These are phyloP conservation scores for Fusarium sp. DNA, from an alignment of 2,329 filamentous ascomycete genomes.

Conservation along the genomic window DNA sequence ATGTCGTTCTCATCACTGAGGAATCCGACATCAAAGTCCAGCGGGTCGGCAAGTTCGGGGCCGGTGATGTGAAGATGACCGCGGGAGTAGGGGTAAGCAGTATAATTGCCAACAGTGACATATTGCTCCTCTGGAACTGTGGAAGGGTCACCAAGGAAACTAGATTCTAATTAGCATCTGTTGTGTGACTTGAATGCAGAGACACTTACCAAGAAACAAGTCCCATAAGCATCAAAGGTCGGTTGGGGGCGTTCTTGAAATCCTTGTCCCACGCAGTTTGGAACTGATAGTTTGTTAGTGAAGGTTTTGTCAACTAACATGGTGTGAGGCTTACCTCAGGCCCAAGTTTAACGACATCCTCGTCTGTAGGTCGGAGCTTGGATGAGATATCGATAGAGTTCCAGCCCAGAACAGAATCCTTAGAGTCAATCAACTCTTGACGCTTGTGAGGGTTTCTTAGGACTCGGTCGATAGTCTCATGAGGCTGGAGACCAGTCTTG, in stretches of 20 bases:
- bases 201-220: constrained; percentile 47
- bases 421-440: constrained; percentile 60
- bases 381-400: constrained; percentile 69
- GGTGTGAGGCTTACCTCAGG: constrained; percentile 51
- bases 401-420: constrained; percentile 68
- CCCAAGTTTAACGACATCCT: constrained; percentile 67
- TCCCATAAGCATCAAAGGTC: constrained; percentile 64
- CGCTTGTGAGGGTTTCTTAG: constrained; percentile 64
- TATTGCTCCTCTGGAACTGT: constrained; percentile 62
- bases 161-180: constrained; percentile 10
- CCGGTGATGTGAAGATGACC: constrained; percentile 73
- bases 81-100: constrained; percentile 64
- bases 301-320: too few relatives aligned
- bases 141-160: constrained; percentile 60
- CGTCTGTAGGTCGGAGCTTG: constrained; percentile 69
- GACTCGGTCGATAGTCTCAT: constrained; percentile 65
- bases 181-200: rapidly evolving
- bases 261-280: constrained; percentile 68
- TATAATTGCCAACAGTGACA: constrained; percentile 65
- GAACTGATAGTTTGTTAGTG: constrained; percentile 52
- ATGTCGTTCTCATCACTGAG: constrained; percentile 69
- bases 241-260: constrained; percentile 60
- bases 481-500: constrained; percentile 49
- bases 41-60: constrained; percentile 57
- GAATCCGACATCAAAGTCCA: constrained; percentile 72